Base-by-base conservation (phyloP, 805 yeast genomes). In the Ascoidea rubescens region DNA sequence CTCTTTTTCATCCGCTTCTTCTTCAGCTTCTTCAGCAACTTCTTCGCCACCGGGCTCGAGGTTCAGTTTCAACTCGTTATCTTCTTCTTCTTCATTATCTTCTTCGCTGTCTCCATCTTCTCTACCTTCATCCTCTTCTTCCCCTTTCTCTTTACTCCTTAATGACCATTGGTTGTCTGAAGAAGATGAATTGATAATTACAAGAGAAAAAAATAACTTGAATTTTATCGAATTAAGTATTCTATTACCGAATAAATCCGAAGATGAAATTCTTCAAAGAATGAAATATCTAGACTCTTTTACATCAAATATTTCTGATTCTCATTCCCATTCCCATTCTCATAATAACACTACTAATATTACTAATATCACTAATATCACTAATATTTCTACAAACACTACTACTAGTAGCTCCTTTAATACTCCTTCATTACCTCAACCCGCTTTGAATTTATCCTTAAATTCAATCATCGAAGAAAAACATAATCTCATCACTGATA, bases 201-300 rank as follows among this genome's bases (percentile, higher is more conserved):
- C 77, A 54, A 70, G 84, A 50, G 66, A 78, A 7, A 68, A 75
- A 50, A 68, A 80, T 57, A 83, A 82, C 52, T 67, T 88, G 46
- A 75, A 84, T 42, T 73, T 84, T 59, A 84, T 82, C 16, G 96
- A 88, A 65, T 68, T 88, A 45, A 74, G 84, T 14, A 81, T 87
- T 42, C 66, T 88, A 51, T 69, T 88, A 47, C 91, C 93, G 14
- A 75, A 74, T 53, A 76, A 87, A 56, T 73, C 93, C 0, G 89
- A 84, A 62, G 71, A 71, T n/a, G 93, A 87, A 58, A 88, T 88
- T 47, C 72, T 77, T 71, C 65, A 74, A 45, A 71, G 93, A 55
- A 76, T 84, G 28, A 77, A 71, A 49, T 66, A 71, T 50, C 62
- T 80, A 45, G 72, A 69, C n/a, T 37, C 43, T 8, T 37, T 37